Conservation (phyloP, 2,329 filamentous ascomycete genomes). For the Trichoderma sp. region DNA sequence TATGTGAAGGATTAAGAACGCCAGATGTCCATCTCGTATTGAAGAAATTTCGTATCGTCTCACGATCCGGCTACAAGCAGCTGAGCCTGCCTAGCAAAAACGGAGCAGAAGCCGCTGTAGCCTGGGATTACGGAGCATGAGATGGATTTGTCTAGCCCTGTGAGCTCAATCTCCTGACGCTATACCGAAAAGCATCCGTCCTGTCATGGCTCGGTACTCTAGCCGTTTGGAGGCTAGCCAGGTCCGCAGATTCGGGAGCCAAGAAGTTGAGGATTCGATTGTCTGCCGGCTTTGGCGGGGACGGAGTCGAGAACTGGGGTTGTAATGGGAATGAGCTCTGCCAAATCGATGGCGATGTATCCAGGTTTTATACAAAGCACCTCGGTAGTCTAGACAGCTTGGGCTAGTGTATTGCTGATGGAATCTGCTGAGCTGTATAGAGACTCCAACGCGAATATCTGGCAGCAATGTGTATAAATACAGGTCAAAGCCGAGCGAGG, state of each 20-base stretch:
- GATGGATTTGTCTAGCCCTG: neutral
- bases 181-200: neutral
- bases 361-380: neutral
- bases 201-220: neutral
- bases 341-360: neutral
- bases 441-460: neutral
- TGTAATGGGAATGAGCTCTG: neutral
- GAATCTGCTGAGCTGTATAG: neutral
- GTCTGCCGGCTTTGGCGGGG: neutral
- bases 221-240: conserved; percentile 8
- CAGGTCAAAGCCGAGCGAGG: too few relatives aligned
- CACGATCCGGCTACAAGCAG: neutral
- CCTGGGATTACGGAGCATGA: neutral
- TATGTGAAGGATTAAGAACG: neutral
- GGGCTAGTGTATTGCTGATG: neutral
- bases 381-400: neutral
- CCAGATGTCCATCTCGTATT: neutral
- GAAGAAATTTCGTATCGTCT: neutral
- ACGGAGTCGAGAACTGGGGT: too few relatives aligned
- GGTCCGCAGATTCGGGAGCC: neutral
- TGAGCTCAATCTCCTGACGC: neutral
- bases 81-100: neutral
- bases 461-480: neutral
- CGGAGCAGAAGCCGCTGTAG: neutral
- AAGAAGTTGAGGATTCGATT: neutral